Percentiles rank a stretch among this genome's conserved stretches.
Conservation (phyloP, 306 rosid species). For the Ziziphus jujuba region DNA sequence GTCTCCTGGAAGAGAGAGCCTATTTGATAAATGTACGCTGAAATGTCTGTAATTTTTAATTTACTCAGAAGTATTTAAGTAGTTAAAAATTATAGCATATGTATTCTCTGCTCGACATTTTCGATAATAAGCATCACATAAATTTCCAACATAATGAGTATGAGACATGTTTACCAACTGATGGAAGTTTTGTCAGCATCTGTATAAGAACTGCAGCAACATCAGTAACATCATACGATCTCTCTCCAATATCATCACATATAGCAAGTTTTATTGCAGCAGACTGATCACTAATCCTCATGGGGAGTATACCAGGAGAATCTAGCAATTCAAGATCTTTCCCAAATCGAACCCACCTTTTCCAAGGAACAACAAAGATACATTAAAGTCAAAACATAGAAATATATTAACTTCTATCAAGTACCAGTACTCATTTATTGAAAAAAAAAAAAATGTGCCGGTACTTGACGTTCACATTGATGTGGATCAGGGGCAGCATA, state of each 20-base stretch:
- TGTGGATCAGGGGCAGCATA: background rate
- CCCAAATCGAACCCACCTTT: constrained; percentile 96
- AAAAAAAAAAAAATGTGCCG: no score
- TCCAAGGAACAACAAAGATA: constrained; percentile 16
- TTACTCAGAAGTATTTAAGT: no score
- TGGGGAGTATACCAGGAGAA: constrained; percentile 91
- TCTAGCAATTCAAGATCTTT: constrained; percentile 88
- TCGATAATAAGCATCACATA: no score
- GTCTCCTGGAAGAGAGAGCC: background rate
- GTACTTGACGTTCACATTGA: background rate
- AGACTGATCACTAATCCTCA: constrained; percentile 95
- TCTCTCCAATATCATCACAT: constrained; percentile 97
- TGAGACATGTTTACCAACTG: constrained; percentile 52
- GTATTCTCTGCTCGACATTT: background rate
- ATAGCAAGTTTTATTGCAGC: constrained; percentile 96
- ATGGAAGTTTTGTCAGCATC: constrained; percentile 76
- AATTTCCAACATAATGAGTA: background rate
- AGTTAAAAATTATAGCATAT: background rate
- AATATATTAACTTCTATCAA: background rate
- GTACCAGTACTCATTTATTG: background rate
- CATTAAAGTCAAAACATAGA: background rate
- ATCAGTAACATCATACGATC: constrained; percentile 75
- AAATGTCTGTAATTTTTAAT: no score
- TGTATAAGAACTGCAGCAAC: constrained; percentile 88
- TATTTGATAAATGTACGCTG: background rate